These are phyloP conservation scores for Debaryomyces sp. DNA, from an alignment of 1,139 yeast genomes.

Conservation along the genomic window DNA sequence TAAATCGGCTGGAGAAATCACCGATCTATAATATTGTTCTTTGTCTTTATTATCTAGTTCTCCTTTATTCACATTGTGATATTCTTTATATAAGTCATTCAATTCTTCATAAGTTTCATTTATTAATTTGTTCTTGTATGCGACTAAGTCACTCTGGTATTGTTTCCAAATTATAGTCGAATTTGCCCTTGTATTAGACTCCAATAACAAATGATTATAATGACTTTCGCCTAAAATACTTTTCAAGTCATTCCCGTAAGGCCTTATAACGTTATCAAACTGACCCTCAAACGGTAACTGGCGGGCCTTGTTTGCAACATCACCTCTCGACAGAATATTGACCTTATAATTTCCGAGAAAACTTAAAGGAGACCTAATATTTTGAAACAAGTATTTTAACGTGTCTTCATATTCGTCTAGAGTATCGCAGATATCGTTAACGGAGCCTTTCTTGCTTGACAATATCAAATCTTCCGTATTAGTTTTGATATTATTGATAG, in stretches of 20 bases:
- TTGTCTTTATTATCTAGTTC: slow-evolving; percentile 16
- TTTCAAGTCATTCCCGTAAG: slow-evolving; percentile 27
- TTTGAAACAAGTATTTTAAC: slow-evolving; percentile 28
- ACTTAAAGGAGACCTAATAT: slow-evolving; percentile 37
- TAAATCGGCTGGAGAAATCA: slow-evolving; percentile 23
- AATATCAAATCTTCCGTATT: slow-evolving; percentile 36
- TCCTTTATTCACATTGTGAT: slow-evolving; percentile 22
- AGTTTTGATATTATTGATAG: slow-evolving; percentile 34
- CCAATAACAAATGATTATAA: slow-evolving; percentile 31
- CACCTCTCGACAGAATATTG: slow-evolving; percentile 11
- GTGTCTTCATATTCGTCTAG: slow-evolving; percentile 35
- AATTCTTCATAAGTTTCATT: slow-evolving; percentile 28
- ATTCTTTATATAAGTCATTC: slow-evolving; percentile 28
- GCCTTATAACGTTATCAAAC: slow-evolving; percentile 29
- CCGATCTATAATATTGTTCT: slow-evolving; percentile 36
- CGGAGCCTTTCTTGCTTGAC: slow-evolving; percentile 17
- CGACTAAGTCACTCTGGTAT: slow-evolving; percentile 26
- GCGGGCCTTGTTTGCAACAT: slow-evolving; percentile 8
- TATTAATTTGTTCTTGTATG: slow-evolving; percentile 24
- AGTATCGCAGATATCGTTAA: slow-evolving; percentile 23
- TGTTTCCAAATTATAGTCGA: slow-evolving; percentile 38
- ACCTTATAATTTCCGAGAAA: slow-evolving; percentile 18
- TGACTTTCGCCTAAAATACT: slow-evolving; percentile 32
- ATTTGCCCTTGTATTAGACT: slow-evolving; percentile 26
- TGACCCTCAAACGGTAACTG: slow-evolving; percentile 34